Conservation (phyloP, 2,329 filamentous ascomycete species). For the Achaetomium macrosporum region DNA sequence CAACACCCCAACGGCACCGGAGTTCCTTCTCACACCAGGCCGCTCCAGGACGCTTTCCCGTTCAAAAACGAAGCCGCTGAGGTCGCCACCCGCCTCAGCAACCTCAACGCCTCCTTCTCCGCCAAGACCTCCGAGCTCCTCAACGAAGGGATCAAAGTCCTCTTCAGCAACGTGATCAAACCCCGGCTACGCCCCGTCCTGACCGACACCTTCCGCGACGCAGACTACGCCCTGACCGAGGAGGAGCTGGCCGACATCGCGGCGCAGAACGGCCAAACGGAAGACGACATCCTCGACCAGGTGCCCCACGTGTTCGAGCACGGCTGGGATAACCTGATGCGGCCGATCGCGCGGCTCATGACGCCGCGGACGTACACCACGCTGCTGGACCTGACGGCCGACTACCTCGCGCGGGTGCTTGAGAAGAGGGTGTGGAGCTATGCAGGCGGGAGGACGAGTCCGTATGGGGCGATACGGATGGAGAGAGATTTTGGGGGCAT, state of each 20-base stretch:
- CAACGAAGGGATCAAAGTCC: constrained; percentile 74
- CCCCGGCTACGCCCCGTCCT: constrained; percentile 78
- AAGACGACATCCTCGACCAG: constrained; percentile 54
- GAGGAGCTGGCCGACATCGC: constrained; percentile 54
- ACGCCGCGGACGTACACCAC: constrained; percentile 69
- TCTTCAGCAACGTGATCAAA: constrained; percentile 84
- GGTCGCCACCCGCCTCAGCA: constrained; percentile 61
- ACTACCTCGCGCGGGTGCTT: constrained; percentile 69
- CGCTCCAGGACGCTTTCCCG: constrained; percentile 65
- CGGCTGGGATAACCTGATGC: constrained; percentile 80
- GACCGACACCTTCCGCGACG: constrained; percentile 82
- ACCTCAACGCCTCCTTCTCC: constrained; percentile 66
- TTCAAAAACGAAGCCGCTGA: constrained; percentile 69
- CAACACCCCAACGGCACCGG: constrained; percentile 30
- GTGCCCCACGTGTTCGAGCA: constrained; percentile 76
- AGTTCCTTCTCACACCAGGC: constrained; percentile 31
- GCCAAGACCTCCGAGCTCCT: constrained; percentile 76
- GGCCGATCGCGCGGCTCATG: constrained; percentile 77
- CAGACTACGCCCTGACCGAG: constrained; percentile 71
- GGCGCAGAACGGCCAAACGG: constrained; percentile 46
- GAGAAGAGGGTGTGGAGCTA: constrained; percentile 85
- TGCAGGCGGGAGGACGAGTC: constrained; percentile 65
- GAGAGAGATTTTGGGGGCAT: constrained; percentile 80
- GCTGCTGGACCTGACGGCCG: constrained; percentile 68
- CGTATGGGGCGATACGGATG: constrained; percentile 73